Evolutionary conservation across 1,139 yeast species (phyloP).

Genomic region (Lodderomyces elongisporus): DNA sequence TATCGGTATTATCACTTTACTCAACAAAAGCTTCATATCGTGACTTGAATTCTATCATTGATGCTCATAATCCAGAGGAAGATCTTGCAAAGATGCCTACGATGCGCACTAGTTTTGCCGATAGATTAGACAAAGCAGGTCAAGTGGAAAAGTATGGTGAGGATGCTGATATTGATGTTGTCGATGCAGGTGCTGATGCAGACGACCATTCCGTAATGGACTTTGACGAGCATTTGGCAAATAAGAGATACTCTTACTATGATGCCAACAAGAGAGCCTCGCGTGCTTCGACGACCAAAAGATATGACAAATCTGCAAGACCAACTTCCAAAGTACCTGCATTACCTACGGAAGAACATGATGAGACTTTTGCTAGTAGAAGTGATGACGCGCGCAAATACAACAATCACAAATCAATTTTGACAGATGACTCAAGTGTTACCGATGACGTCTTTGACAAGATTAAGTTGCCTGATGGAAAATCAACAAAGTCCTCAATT

Average conservation of each 20-base stretch:
- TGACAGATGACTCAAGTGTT: constrained; percentile 15
- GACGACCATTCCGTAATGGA: constrained; percentile 39
- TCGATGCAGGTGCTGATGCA: constrained; percentile 26
- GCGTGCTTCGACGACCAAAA: constrained; percentile 19
- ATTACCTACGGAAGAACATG: constrained; percentile 24
- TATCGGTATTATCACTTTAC: constrained; percentile 64
- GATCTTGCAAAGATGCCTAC: constrained; percentile 22
- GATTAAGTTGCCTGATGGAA: constrained; percentile 39
- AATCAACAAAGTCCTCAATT: constrained; percentile 14
- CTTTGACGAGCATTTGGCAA: constrained; percentile 40
- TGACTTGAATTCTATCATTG: constrained; percentile 53
- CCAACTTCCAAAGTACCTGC: constrained; percentile 32
- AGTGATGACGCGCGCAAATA: constrained; percentile 22
- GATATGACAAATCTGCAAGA: constrained; percentile 20
- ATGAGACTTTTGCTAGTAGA: constrained; percentile 37
- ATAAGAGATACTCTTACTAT: constrained; percentile 36
- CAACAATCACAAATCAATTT: constrained; percentile 11
- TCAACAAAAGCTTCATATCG: constrained; percentile 64
- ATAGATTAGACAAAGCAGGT: constrained; percentile 39
- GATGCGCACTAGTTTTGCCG: constrained; percentile 42
- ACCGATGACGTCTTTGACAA: constrained; percentile 35
- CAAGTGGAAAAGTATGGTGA: constrained; percentile 16
- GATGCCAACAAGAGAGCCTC: constrained; percentile 21
- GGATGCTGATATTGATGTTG: constrained; percentile 12
- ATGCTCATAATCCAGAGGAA: constrained; percentile 18